Evolutionary conservation across 805 yeast genomes (phyloP), one percentile per base, ranked within the genome.

Genomic region (Cephaloascus fragrans): DNA sequence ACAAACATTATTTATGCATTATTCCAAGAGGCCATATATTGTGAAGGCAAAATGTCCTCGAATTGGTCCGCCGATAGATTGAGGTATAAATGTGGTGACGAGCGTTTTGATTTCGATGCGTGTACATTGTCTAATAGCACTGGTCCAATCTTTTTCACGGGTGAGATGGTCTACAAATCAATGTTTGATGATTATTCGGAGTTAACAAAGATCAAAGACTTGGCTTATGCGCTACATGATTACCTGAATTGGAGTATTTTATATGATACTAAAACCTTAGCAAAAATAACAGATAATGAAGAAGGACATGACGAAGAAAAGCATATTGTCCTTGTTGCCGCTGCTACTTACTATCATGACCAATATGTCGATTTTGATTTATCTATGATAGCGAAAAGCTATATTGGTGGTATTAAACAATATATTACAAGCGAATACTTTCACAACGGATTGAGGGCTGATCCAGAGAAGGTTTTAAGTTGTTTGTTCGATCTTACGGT

Each of bases 11-110:
- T 77, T 15, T 76, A 76, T 47, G 75, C 76, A 3, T 56, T 77
- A 32, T 67, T 75, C 45, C 80, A 75, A 49, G 82, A 76, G 44
- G 75, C 79, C 4, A 75, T 77, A 14, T 76, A 76, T 50, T 58
- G 71, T 42, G 75, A 73, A 45, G 71, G 74, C 0, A 20, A 14
- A 12, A 18, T 34, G 12, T 55, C 56, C 1, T 56, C 73, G 4
- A 45, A 62, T 37, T 76, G 82, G 82, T 52, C 73, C 4, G 80
- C 79, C 2, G 67, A 69, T 14, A 54, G 68, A 36, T 43, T 55
- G 36, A 53, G 70, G 43, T 47, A 53, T 32, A 37, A 29, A 41
- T n/a, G 16, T 8, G 33, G 33, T 6, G n/a, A 31, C 15, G 33
- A 31, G 15, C 8, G n/a, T 14, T 31, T 31, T 16, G 5, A 31